phyloP scores from a whole-genome alignment of 176 grass and related monocot species.

The Phoenix roebelenii region DNA sequence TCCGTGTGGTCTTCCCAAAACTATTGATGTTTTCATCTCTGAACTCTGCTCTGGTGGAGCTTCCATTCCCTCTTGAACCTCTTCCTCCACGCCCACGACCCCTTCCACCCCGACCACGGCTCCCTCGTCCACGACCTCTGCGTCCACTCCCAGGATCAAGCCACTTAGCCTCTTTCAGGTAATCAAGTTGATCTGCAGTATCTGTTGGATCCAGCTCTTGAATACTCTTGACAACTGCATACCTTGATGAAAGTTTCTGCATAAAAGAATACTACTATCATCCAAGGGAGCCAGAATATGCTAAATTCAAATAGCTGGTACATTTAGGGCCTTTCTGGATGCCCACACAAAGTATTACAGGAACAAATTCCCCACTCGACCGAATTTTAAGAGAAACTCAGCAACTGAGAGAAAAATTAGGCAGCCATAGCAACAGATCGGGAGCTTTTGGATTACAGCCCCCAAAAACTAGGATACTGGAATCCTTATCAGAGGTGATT shows the following conservation, averaged over 20 bases:
- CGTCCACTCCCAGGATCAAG: constrained; percentile 37
- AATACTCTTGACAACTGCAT: constrained; percentile 37
- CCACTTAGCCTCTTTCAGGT: constrained; percentile 11
- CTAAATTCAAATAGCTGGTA: no score
- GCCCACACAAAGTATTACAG: no score
- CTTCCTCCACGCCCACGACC: constrained; percentile 10
- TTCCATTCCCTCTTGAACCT: constrained; percentile 44
- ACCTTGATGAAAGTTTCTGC: constrained; percentile 69
- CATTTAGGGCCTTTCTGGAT: no score
- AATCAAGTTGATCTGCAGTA: constrained; percentile 32
- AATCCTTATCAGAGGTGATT: no score
- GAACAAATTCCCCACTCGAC: no score
- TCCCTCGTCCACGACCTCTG: constrained; percentile 63
- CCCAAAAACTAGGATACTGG: no score
- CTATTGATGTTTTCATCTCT: constrained; percentile 26
- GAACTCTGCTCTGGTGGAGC: constrained; percentile 25
- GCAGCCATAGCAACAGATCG: no score
- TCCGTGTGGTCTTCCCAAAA: constrained; percentile 33
- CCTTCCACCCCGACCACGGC: constrained; percentile 50
- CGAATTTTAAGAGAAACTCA: no score
- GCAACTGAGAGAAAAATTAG: no score
- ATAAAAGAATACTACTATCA: background rate
- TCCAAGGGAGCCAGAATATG: no score
- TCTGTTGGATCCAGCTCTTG: constrained; percentile 34
- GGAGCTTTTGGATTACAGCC: no score